Conservation (phyloP, 257 asterid genomes). For the Plantago major region DNA sequence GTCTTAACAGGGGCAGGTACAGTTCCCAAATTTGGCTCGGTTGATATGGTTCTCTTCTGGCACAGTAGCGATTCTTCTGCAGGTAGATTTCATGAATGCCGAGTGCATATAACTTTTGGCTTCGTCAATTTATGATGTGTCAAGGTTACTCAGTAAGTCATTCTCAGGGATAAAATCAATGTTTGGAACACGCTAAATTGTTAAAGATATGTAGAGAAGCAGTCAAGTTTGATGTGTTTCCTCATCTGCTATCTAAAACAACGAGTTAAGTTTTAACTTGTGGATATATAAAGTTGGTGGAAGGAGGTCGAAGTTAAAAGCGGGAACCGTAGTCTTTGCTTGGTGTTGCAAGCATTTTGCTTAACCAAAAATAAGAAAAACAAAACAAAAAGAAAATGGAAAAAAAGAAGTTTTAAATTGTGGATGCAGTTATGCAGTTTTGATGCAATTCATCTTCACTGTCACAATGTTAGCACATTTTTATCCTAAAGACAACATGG, state of each 20-base stretch:
- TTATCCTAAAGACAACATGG: too few species aligned
- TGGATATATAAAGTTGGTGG: background rate
- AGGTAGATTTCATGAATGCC: slow-evolving; percentile 23
- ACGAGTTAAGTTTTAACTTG: background rate
- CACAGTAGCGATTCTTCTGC: slow-evolving; percentile 35
- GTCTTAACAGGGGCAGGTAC: slow-evolving; percentile 19
- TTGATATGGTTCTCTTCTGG: slow-evolving; percentile 39
- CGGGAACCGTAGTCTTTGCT: too few species aligned
- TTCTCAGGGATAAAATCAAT: background rate
- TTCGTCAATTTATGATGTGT: slow-evolving; percentile 5
- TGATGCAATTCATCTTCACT: too few species aligned
- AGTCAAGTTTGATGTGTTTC: slow-evolving; percentile 1
- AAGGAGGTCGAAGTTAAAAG: too few species aligned
- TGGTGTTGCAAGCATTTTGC: too few species aligned
- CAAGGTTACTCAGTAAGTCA: background rate
- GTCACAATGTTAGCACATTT: too few species aligned
- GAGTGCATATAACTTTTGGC: background rate
- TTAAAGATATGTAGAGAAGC: too few species aligned
- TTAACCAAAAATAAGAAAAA: background rate
- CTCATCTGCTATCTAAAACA: background rate
- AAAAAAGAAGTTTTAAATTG: too few species aligned
- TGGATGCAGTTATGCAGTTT: too few species aligned
- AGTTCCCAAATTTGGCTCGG: slow-evolving; percentile 26
- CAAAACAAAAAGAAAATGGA: too few species aligned
- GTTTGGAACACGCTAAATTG: too few species aligned